Conservation (phyloP, 208 protist species). For the Trichomonas gallinae region DNA sequence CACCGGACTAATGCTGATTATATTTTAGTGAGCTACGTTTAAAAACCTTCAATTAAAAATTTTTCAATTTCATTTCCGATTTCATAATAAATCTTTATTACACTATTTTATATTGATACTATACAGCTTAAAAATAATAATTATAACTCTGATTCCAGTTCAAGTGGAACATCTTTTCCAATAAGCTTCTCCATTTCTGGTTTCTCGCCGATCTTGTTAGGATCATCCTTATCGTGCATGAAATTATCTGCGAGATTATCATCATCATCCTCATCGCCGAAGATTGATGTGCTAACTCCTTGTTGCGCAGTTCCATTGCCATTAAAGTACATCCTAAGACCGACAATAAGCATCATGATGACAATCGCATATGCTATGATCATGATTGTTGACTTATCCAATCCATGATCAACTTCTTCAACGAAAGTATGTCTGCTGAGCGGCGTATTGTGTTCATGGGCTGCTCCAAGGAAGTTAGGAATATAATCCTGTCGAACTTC, state of each 20-base stretch:
- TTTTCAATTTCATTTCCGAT: too few species aligned
- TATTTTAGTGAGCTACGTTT: too few species aligned
- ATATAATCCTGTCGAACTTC: not conserved
- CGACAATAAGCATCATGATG: not conserved
- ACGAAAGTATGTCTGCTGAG: not conserved
- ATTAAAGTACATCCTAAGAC: not conserved
- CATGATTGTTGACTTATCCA: not conserved
- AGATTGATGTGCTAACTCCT: not conserved
- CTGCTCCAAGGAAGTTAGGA: not conserved
- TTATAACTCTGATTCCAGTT: not conserved
- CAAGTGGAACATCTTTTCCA: not conserved
- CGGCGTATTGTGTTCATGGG: not conserved
- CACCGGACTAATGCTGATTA: too few species aligned
- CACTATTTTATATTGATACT: too few species aligned
- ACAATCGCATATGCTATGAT: not conserved
- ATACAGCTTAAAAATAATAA: too few species aligned
- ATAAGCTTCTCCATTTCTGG: not conserved
- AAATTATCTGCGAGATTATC: not conserved
- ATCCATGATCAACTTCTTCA: not conserved
- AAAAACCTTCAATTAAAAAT: too few species aligned
- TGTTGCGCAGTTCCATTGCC: not conserved
- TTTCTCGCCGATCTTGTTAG: not conserved
- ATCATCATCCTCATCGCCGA: not conserved
- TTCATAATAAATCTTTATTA: too few species aligned
- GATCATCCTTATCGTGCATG: not conserved